phyloP scores from a whole-genome alignment of 768 basidiomycete species.

The Suillus ampliporus region DNA sequence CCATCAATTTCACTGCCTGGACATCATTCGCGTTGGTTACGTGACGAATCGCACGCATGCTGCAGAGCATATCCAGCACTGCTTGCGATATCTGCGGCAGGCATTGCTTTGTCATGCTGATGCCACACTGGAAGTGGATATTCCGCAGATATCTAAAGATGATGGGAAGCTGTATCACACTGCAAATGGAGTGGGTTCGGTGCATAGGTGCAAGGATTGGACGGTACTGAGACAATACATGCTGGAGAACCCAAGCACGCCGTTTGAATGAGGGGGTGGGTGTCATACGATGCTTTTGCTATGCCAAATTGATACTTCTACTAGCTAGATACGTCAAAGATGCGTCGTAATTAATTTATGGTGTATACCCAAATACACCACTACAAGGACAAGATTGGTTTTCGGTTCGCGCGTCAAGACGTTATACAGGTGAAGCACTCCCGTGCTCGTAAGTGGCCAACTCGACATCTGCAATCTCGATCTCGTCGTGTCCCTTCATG shows the following conservation, averaged over 20 bases:
- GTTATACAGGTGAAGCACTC: constrained; percentile 5
- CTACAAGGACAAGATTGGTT: not conserved
- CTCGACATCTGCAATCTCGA: constrained; percentile 10
- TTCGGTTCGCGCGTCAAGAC: constrained; percentile 1
- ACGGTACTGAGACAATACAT: constrained; percentile 35
- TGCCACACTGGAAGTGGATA: constrained; percentile 43
- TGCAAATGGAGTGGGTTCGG: constrained; percentile 35
- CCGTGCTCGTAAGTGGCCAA: not conserved
- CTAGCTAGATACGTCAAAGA: constrained; percentile 6
- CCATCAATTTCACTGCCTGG: constrained; percentile 56
- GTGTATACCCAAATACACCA: not conserved
- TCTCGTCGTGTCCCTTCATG: constrained; percentile 3
- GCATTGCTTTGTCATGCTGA: constrained; percentile 44
- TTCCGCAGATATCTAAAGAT: constrained; percentile 25
- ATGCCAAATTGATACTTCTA: not conserved
- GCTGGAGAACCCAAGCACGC: constrained; percentile 33
- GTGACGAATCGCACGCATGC: constrained; percentile 29
- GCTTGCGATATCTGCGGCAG: constrained; percentile 46
- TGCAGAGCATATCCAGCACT: constrained; percentile 42
- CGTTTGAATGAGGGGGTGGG: constrained; percentile 18
- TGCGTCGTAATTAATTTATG: not conserved
- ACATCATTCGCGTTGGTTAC: constrained; percentile 39
- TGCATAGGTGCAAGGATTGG: constrained; percentile 42
- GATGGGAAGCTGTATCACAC: constrained; percentile 33
- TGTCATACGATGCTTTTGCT: not conserved